Conservation (phyloP, 2,329 filamentous ascomycete species). For the Aphanoascus verrucosus region DNA sequence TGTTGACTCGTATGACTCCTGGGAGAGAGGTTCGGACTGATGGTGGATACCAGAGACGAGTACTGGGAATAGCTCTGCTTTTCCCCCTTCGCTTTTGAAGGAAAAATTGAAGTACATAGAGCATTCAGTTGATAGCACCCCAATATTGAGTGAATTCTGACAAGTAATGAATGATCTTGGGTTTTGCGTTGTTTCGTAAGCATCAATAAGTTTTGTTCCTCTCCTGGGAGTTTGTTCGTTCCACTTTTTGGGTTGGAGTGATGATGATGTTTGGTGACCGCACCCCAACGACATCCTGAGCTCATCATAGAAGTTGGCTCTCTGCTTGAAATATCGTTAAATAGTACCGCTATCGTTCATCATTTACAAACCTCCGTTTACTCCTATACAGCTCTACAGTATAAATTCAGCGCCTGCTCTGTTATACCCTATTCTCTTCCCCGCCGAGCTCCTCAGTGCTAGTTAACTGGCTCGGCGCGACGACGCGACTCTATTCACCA, state of each 20-base stretch:
- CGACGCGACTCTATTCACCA: not conserved
- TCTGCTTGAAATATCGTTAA: too few relatives aligned
- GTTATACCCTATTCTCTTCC: not conserved
- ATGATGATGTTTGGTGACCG: too few relatives aligned
- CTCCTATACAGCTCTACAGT: too few relatives aligned
- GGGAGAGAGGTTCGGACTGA: not conserved
- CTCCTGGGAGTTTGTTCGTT: too few relatives aligned
- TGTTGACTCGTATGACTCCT: conserved; percentile 1
- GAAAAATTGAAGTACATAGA: conserved; percentile 6
- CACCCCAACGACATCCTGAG: too few relatives aligned
- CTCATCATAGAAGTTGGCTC: too few relatives aligned
- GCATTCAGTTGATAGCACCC: conserved; percentile 9
- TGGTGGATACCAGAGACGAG: conserved; percentile 5
- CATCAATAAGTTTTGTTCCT: too few relatives aligned
- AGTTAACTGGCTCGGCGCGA: not conserved
- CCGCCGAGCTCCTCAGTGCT: not conserved
- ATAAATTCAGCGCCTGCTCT: not conserved
- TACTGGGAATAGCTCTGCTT: conserved; percentile 1
- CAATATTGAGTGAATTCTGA: not conserved
- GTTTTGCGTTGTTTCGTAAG: not conserved
- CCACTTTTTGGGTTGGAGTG: too few relatives aligned
- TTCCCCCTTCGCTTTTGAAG: not conserved
- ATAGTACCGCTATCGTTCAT: not conserved
- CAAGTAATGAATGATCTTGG: not conserved
- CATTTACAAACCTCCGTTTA: too few relatives aligned